These are phyloP conservation scores for Arthroderma uncinatum DNA, from an alignment of 2,329 filamentous ascomycete genomes.

Conservation along the genomic window DNA sequence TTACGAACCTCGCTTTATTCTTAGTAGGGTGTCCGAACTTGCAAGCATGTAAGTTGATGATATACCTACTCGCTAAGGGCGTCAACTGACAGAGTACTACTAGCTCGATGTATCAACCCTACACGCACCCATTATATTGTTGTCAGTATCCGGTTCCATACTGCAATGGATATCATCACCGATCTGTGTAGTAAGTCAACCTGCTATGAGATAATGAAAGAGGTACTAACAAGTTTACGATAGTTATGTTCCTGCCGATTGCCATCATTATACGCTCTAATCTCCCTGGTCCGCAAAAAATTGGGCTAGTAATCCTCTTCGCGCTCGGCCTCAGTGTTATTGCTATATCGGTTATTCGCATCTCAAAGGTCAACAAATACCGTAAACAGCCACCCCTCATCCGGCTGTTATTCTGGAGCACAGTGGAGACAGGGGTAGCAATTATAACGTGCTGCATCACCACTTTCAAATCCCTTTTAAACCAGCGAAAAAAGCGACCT, in stretches of 20 bases:
- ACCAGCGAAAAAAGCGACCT: background rate
- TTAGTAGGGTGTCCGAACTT: constrained; percentile 6
- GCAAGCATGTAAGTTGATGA: constrained; percentile 9
- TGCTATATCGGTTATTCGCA: constrained; percentile 10
- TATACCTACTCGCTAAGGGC: background rate
- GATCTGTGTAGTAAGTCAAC: constrained; percentile 8
- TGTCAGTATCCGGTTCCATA: constrained; percentile 7
- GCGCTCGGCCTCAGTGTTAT: constrained; percentile 11
- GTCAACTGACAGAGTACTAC: background rate
- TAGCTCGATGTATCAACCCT: constrained; percentile 8
- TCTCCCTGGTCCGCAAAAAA: constrained; percentile 10
- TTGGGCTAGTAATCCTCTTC: constrained; percentile 10
- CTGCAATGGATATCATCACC: constrained; percentile 9
- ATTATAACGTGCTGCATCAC: constrained; percentile 12
- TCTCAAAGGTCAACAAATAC: constrained; percentile 10
- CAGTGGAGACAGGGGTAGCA: constrained; percentile 9
- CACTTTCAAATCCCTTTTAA: constrained; percentile 13
- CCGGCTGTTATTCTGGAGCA: constrained; percentile 13
- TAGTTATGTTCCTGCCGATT: constrained; percentile 12
- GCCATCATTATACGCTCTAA: constrained; percentile 9
- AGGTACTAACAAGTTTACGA: background rate
- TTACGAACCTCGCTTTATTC: constrained; percentile 2
- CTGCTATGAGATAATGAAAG: background rate
- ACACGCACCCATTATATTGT: background rate
- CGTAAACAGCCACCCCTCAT: constrained; percentile 9